Conservation (phyloP, 2,329 filamentous ascomycete species). For the Malbranchea zuffiana region DNA sequence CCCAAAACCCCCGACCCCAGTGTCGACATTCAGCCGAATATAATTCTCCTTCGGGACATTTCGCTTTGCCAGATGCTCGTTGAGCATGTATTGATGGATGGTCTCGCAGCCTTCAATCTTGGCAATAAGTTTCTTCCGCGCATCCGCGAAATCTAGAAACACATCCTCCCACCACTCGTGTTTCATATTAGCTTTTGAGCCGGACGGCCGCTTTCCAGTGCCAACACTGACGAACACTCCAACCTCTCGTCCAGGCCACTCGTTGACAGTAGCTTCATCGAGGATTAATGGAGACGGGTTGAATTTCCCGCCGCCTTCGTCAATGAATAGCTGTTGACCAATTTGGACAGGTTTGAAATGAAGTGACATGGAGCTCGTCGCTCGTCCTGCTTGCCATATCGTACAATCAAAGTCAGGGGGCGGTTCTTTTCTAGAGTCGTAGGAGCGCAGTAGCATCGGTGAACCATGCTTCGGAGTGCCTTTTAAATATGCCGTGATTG, state of each 20-base stretch:
- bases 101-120: conserved; percentile 95
- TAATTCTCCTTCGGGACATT: conserved; percentile 83
- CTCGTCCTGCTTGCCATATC: conserved; percentile 92
- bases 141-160: conserved; percentile 75
- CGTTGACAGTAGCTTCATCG: conserved; percentile 82
- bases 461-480: conserved; percentile 59
- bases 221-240: conserved; percentile 88
- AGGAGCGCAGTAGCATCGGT: conserved; percentile 73
- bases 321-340: conserved; percentile 85
- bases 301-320: conserved; percentile 83
- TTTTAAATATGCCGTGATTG: conserved; percentile 82
- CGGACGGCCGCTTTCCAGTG: conserved; percentile 74
- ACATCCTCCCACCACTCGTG: conserved; percentile 92
- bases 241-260: conserved; percentile 89
- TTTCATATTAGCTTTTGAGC: conserved; percentile 54
- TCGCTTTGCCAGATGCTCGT: conserved; percentile 63
- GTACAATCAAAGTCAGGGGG: conserved; percentile 86
- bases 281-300: conserved; percentile 78
- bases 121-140: conserved; percentile 66
- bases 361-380: conserved; percentile 80
- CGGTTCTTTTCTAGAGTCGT: conserved; percentile 87
- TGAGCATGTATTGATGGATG: conserved; percentile 77
- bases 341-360: conserved; percentile 95
- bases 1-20: conserved; percentile 90
- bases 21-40: conserved; percentile 91